These are phyloP conservation scores for Aspergillus puulaauensis DNA, from an alignment of 2,329 filamentous ascomycete species.

Conservation along the genomic window DNA sequence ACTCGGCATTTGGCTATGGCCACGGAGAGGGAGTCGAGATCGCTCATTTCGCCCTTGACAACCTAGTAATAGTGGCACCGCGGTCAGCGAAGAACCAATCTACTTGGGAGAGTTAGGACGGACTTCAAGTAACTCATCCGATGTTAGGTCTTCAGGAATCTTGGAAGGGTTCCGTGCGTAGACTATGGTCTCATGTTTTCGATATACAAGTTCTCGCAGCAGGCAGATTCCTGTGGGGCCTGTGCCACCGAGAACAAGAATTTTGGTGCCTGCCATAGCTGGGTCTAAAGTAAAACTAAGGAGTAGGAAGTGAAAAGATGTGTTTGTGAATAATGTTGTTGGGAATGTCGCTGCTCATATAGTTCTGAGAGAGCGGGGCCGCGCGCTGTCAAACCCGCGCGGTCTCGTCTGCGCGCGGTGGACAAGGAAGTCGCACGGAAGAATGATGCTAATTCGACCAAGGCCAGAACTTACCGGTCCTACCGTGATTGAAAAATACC, in stretches of 20 bases:
- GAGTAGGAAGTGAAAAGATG: neutral
- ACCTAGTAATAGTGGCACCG: neutral
- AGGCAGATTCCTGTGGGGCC: constrained; percentile 4
- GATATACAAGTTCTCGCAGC: constrained; percentile 1
- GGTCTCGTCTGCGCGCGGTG: neutral
- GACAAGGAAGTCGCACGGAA: neutral
- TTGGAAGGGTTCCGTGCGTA: constrained; percentile 5
- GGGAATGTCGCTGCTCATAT: neutral
- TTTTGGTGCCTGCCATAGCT: neutral
- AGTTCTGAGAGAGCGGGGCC: neutral
- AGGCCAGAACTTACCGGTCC: neutral
- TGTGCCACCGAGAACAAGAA: constrained; percentile 5
- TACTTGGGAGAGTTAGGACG: neutral
- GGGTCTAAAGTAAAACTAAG: neutral
- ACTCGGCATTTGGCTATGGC: neutral
- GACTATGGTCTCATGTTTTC: neutral
- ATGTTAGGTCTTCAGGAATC: neutral
- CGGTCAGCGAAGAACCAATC: neutral
- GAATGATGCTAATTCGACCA: neutral
- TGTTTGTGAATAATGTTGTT: neutral
- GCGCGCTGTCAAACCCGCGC: neutral
- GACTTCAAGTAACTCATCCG: neutral
- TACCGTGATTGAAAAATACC: no score
- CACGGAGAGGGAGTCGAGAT: neutral
- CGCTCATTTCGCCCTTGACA: constrained; percentile 1